Base-by-base conservation (phyloP, 2,329 filamentous ascomycete species). In the Pseudocercospora eumusae region DNA sequence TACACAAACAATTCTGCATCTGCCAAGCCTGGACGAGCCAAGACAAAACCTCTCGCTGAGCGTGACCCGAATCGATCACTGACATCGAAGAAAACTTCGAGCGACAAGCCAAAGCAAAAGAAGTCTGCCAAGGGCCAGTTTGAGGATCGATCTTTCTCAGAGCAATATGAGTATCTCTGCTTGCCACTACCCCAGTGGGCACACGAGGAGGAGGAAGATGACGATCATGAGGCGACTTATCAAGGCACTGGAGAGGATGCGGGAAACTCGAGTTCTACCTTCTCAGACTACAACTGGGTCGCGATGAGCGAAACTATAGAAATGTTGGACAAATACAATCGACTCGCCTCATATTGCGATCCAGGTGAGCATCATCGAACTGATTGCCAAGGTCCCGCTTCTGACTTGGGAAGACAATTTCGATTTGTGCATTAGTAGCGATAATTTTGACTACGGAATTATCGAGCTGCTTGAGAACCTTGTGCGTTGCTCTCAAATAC, bases 311-410 rank as follows among this genome's bases (percentile, higher is more conserved):
- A 45, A 6, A 55, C 33, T 1, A 13, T 33, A n/a, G 52, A 59
- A 4, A 1, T 59, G 21, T 23, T 56, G 50, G 20, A 49, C 20
- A 42, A 60, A 7, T 47, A 56, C 10, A 50, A 57, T 44, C 23
- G 42, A 1, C 36, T 55, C 9, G 49, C 61, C 1, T 45, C 56
- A 18, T 62, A 63, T 9, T 55, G 68, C 25, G 57, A 71, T 56
- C 71, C 70, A 8, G 73, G 74, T 42, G 57, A 56, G 53, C 47
- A 40, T 40, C 9, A 31, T 21, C 2, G 3, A 7, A 11, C 13
- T 53, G 1, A 6, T 5, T 20, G 9, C 1, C 20, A 21, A 2
- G 21, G 18, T 15, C 2, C 18, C 23, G 21, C 13, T 1, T 28
- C 47, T 52, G 25, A 52, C 47, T 0, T 25, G 23, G n/a, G 47